These are phyloP conservation scores for Aspergillus baeticus DNA, from an alignment of 495 filamentous ascomycete species.

Conservation along the genomic window DNA sequence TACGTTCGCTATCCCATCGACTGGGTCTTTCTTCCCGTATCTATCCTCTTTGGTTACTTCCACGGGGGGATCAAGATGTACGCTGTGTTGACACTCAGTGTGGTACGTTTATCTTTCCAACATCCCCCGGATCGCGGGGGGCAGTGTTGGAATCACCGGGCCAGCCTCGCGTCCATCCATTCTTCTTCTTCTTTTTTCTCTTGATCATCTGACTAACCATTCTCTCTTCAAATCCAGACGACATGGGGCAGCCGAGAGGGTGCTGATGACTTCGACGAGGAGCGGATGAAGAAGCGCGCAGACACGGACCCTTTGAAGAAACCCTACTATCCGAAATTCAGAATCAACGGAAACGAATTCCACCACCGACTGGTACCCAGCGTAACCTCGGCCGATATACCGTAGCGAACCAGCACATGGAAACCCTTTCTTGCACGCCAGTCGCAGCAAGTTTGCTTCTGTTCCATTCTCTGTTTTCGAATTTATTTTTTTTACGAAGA, in stretches of 20 bases:
- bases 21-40: constrained; percentile 66
- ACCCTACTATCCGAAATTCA: constrained; percentile 25
- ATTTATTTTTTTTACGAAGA: constrained; percentile 43
- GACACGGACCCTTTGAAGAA: constrained; percentile 41
- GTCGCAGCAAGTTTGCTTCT: no score
- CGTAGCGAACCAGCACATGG: not conserved
- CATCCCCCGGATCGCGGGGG: no score
- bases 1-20: constrained; percentile 71
- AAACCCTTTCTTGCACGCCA: no score
- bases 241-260: constrained; percentile 60
- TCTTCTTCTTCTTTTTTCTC: not conserved
- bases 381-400: constrained; percentile 3
- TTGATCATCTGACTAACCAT: not conserved
- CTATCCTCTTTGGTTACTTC: constrained; percentile 74
- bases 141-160: no score
- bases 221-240: constrained; percentile 34
- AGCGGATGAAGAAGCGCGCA: constrained; percentile 53
- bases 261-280: constrained; percentile 55
- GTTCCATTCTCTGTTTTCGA: no score
- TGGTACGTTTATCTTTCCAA: constrained; percentile 43
- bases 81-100: constrained; percentile 66
- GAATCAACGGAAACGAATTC: constrained; percentile 24
- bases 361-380: constrained; percentile 2
- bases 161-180: no score
- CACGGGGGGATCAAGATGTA: constrained; percentile 78